Evolutionary conservation across 345 rosid genomes (phyloP).

Genomic region (Bruguiera parviflora): DNA sequence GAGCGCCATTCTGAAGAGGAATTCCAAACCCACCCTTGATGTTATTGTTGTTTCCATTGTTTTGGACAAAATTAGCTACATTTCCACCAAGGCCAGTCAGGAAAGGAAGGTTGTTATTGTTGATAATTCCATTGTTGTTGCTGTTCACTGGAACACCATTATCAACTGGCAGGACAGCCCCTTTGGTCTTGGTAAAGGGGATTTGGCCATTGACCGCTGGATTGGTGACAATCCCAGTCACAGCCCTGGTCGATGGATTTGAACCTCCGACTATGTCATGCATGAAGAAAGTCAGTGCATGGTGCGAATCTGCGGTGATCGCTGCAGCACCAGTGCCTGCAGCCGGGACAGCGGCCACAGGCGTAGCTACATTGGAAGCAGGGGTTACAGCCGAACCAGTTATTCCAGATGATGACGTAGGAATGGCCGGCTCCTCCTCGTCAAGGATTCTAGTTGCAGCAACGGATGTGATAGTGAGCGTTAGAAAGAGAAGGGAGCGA

Average conservation of each 20-base stretch:
- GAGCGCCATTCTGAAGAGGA: constrained; percentile 48
- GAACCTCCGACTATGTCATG: constrained; percentile 50
- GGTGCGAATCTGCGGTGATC: background rate
- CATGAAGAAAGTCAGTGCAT: constrained; percentile 50
- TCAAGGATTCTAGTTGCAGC: background rate
- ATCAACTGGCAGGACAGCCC: constrained; percentile 65
- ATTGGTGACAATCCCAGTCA: constrained; percentile 66
- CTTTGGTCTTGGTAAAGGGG: constrained; percentile 82
- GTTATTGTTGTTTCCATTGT: constrained; percentile 43
- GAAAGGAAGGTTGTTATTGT: constrained; percentile 83
- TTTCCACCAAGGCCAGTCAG: constrained; percentile 74
- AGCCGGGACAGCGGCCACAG: background rate
- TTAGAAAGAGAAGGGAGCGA: background rate
- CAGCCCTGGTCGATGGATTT: constrained; percentile 33
- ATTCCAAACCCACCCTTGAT: constrained; percentile 38
- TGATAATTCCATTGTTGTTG: constrained; percentile 59
- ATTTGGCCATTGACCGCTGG: constrained; percentile 67
- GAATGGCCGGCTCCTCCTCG: background rate
- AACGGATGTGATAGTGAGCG: background rate
- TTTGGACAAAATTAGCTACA: constrained; percentile 42
- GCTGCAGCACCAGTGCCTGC: background rate
- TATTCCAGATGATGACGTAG: background rate
- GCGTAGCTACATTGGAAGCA: background rate
- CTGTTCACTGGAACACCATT: constrained; percentile 57
- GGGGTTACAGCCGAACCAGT: background rate